These are phyloP conservation scores for Leptographium galeiforme DNA, from an alignment of 2,329 filamentous ascomycete genomes.

Conservation along the genomic window DNA sequence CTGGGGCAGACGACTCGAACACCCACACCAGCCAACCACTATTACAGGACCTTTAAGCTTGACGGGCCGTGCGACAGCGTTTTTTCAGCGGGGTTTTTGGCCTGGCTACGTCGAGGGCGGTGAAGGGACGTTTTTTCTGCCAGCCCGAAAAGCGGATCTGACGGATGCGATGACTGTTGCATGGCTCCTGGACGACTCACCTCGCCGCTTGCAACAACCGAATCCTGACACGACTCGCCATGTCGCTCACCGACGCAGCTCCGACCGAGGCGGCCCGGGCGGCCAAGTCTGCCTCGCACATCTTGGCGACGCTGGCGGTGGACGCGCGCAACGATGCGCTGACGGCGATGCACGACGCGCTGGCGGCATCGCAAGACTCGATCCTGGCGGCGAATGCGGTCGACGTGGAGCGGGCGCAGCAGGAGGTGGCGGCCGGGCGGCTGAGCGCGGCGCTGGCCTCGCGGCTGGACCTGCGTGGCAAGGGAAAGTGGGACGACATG, in stretches of 20 bases:
- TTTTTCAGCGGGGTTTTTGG: no score
- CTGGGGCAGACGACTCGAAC: no score
- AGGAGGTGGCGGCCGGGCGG: slow-evolving; percentile 60
- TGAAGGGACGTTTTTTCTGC: no score
- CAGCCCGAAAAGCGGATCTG: no score
- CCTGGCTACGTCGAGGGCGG: no score
- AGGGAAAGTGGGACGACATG: slow-evolving; percentile 97
- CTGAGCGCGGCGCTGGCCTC: slow-evolving; percentile 76
- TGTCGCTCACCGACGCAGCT: slow-evolving; percentile 83
- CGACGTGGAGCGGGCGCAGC: slow-evolving; percentile 58
- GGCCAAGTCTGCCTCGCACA: slow-evolving; percentile 70
- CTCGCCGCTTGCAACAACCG: no score
- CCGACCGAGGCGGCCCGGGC: slow-evolving; percentile 63
- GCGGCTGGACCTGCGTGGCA: slow-evolving; percentile 70
- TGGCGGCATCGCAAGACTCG: slow-evolving; percentile 52
- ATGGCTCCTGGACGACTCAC: no score
- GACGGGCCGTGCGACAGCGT: no score
- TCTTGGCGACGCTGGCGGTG: slow-evolving; percentile 65
- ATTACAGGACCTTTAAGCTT: no score
- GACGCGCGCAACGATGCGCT: slow-evolving; percentile 73
- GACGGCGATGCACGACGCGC: slow-evolving; percentile 66
- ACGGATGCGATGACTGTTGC: no score
- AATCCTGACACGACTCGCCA: slow-evolving; percentile 20
- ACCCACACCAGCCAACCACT: no score
- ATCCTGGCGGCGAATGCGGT: slow-evolving; percentile 79